phyloP scores from a whole-genome alignment of 257 asterid genomes.

The Eustoma russellianum region DNA sequence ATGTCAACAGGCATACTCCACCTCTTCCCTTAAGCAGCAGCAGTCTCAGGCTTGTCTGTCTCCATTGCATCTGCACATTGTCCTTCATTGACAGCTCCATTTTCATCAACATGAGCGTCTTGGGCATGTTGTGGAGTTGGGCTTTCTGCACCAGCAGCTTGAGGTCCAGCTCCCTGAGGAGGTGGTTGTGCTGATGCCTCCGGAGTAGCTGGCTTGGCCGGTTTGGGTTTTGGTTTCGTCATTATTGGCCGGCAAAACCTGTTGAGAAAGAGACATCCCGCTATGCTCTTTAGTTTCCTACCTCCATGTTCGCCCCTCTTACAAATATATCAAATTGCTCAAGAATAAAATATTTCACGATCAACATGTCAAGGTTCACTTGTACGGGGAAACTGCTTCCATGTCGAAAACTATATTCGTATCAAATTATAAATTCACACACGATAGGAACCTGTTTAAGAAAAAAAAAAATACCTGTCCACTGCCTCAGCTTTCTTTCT shows the following conservation, averaged over 20 bases:
- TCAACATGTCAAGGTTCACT: too few species aligned
- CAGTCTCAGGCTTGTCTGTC: constrained; percentile 43
- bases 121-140: constrained; percentile 8
- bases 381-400: too few species aligned
- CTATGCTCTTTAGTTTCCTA: too few species aligned
- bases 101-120: constrained; percentile 6
- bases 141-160: constrained; percentile 30
- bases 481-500: constrained; percentile 73
- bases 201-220: constrained; percentile 62
- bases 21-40: not conserved
- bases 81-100: constrained; percentile 25
- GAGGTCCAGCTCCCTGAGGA: constrained; percentile 44
- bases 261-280: constrained; percentile 1
- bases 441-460: too few species aligned
- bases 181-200: constrained; percentile 51
- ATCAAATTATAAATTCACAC: too few species aligned
- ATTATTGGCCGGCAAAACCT: constrained; percentile 81
- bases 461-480: constrained; percentile 57
- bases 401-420: too few species aligned
- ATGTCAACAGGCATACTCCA: too few species aligned
- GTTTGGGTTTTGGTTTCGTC: constrained; percentile 33
- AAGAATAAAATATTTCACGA: too few species aligned
- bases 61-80: constrained; percentile 59
- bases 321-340: too few species aligned
- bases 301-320: too few species aligned